Base-by-base conservation (phyloP, 805 yeast species). In the Suhomyces xylopsoci region DNA sequence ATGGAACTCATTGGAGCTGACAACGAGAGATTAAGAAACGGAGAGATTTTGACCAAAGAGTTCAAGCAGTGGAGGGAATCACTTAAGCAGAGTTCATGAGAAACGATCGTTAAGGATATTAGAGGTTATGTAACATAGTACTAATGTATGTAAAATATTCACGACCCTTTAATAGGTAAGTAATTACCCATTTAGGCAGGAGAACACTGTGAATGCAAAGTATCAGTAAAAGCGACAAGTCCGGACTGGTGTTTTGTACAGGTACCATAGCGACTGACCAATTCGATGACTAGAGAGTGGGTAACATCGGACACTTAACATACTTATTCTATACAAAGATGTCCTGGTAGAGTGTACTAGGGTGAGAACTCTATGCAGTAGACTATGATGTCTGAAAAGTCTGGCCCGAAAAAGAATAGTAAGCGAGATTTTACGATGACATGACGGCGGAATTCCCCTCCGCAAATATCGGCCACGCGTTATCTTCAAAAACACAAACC, bases 1-100 rank as follows among this genome's bases (percentile, higher is more conserved):
- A 66, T 69, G 9, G 81, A 81, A 58, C 74, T 85, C 48, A 57
- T 76, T 20, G 62, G 67, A 4, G 68, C 62, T 43, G 69, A 64
- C 45, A 53, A 61, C 55, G 56, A 54, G 45, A 36, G 54, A n/a
- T 55, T 61, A 57, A 45, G 66, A 14, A 53, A 55, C 50, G 64
- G 58, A 1, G 55, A 58, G 24, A 56, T 65, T 41, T 49, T 57
- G 42, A 60, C 66, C 7, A 55, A 55, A 24, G 78, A 74, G 58
- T 74, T 74, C 57, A 67, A 60, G 50, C 55, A 59, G 3, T 74
- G 78, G 78, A 61, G 73, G 53, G 48, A 52, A 32, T 50, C 52
- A 9, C 17, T 8, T 34, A 17, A 20, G n/a, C 12, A 17, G 47
- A 22, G 41, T 19, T 32, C 17, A n/a, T 32, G 36, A 32, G 36